Evolutionary conservation across 805 yeast genomes (phyloP).

Genomic region (Candida glaebosa): DNA sequence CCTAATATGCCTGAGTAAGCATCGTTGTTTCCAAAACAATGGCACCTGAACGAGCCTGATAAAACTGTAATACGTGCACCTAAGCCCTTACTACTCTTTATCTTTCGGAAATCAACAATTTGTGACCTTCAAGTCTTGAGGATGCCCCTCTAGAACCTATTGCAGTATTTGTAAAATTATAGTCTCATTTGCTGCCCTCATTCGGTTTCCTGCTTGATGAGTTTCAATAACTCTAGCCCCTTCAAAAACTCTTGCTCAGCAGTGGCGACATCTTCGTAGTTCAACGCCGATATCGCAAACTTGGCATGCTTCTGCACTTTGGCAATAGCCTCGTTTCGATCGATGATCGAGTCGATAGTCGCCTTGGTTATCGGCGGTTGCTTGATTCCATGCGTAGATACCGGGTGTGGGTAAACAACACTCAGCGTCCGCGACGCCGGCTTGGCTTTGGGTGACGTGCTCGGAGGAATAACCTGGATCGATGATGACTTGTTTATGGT

Average conservation of each 20-base stretch:
- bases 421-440: conserved; percentile 3
- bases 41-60: too few relatives aligned
- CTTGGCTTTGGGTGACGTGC: conserved; percentile 2
- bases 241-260: conserved; percentile 58
- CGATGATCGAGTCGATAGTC: conserved; percentile 48
- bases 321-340: conserved; percentile 52
- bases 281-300: conserved; percentile 75
- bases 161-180: too few relatives aligned
- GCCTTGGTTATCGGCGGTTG: conserved; percentile 22
- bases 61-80: too few relatives aligned
- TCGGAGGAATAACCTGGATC: conserved; percentile 33
- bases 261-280: conserved; percentile 69
- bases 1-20: too few relatives aligned
- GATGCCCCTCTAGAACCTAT: too few relatives aligned
- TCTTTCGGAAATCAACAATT: too few relatives aligned
- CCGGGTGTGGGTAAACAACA: not conserved
- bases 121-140: too few relatives aligned
- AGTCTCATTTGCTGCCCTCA: too few relatives aligned
- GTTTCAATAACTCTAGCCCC: conserved; percentile 47
- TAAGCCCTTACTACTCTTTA: too few relatives aligned
- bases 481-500: conserved; percentile 36
- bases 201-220: too few relatives aligned
- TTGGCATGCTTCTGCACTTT: conserved; percentile 67
- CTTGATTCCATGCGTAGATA: conserved; percentile 1
- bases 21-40: too few relatives aligned